Conservation (phyloP, 2,329 filamentous ascomycete genomes). For the Lecanicillium sp. region DNA sequence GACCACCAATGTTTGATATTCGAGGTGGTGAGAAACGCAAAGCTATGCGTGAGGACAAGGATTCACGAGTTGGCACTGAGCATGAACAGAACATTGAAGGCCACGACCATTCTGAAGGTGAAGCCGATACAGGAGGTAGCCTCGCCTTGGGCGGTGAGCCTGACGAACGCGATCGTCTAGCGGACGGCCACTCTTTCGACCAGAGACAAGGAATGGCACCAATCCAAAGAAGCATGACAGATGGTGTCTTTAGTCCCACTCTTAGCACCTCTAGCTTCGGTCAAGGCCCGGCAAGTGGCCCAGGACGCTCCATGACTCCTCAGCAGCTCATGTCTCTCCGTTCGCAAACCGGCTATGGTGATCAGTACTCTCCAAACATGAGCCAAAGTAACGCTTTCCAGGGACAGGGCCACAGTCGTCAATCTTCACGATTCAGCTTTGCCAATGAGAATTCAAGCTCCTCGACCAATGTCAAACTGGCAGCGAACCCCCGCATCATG, state of each 20-base stretch:
- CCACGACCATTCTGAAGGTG: conserved; percentile 55
- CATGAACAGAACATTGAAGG: conserved; percentile 39
- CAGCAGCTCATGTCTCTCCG: conserved; percentile 68
- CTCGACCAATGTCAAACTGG: conserved; percentile 58
- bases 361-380: conserved; percentile 52
- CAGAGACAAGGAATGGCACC: conserved; percentile 59
- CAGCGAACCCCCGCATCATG: conserved; percentile 73
- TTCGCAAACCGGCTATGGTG: conserved; percentile 49
- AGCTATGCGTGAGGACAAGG: conserved; percentile 66
- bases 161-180: conserved; percentile 60
- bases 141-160: conserved; percentile 87
- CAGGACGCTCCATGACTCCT: conserved; percentile 67
- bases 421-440: conserved; percentile 83
- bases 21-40: conserved; percentile 76
- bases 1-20: conserved; percentile 73
- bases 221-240: conserved; percentile 55
- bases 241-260: conserved; percentile 46
- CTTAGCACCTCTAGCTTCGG: conserved; percentile 38
- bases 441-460: conserved; percentile 58
- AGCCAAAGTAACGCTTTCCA: conserved; percentile 42
- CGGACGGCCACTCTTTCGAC: conserved; percentile 42
- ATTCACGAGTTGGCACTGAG: conserved; percentile 37
- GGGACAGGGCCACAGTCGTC: conserved; percentile 64
- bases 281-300: conserved; percentile 41
- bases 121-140: conserved; percentile 72